Evolutionary conservation across 2,329 filamentous ascomycete genomes (phyloP).

Genomic region (Trichoderma asperellum): DNA sequence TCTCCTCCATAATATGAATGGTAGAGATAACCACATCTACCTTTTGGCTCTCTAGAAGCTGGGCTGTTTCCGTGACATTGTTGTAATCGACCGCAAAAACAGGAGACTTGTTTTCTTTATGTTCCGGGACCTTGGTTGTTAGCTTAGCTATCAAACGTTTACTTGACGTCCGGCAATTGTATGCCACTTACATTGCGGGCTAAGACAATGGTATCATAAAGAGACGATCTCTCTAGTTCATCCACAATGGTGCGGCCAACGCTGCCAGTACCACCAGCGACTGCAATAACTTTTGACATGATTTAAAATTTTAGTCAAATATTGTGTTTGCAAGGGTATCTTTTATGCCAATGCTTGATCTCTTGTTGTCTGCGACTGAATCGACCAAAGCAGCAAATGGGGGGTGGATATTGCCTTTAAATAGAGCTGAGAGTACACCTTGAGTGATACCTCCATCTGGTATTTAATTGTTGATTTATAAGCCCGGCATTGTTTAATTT

Average conservation of each 20-base stretch:
- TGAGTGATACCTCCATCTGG: background rate
- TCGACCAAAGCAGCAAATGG: background rate
- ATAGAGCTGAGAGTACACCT: background rate
- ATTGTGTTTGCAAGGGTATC: background rate
- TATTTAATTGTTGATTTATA: background rate
- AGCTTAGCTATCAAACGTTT: background rate
- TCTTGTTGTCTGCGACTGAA: background rate
- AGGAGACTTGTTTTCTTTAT: slow-evolving; percentile 2
- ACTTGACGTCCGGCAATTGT: background rate
- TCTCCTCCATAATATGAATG: slow-evolving; percentile 13
- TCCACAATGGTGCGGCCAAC: slow-evolving; percentile 16
- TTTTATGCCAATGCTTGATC: background rate
- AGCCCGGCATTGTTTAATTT: background rate
- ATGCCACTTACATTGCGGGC: slow-evolving; percentile 4
- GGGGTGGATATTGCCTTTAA: background rate
- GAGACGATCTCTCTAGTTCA: slow-evolving; percentile 7
- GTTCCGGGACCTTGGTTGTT: background rate
- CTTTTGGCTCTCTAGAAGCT: slow-evolving; percentile 1
- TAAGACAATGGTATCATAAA: slow-evolving; percentile 10
- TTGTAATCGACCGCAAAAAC: slow-evolving; percentile 22
- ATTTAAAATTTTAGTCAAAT: background rate
- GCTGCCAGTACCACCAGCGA: slow-evolving; percentile 14
- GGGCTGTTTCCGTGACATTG: slow-evolving; percentile 14
- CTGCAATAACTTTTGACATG: slow-evolving; percentile 23
- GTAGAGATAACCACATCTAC: slow-evolving; percentile 25